Conservation (phyloP, 1,284 basidiomycete genomes). For the Takashimella koratensis region DNA sequence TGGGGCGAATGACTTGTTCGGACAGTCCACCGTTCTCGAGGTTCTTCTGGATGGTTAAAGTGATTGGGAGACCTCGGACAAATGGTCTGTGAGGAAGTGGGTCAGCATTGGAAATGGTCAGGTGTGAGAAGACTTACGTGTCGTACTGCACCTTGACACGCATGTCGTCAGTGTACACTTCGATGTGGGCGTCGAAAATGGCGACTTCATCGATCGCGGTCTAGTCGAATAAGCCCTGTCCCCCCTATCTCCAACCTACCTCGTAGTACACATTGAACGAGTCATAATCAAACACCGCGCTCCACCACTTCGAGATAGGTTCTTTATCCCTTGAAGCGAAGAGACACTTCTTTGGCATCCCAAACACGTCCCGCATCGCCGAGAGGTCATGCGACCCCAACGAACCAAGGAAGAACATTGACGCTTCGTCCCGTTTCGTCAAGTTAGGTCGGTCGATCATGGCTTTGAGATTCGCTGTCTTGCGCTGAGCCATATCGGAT, state of each 20-base stretch:
- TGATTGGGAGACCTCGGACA: conserved; percentile 49
- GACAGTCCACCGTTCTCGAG: conserved; percentile 32
- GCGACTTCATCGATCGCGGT: conserved; percentile 45
- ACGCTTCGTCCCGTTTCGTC: conserved; percentile 24
- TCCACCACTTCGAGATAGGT: too few relatives aligned
- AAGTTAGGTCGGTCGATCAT: conserved; percentile 5
- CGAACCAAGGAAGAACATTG: conserved; percentile 39
- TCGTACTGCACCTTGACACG: conserved; percentile 47
- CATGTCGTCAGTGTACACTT: conserved; percentile 46
- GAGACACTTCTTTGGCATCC: conserved; percentile 35
- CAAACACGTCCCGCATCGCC: conserved; percentile 48
- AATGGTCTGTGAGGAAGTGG: conserved; percentile 39
- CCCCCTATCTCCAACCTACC: conserved; percentile 17
- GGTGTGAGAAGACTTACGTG: conserved; percentile 26
- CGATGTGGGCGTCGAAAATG: conserved; percentile 49
- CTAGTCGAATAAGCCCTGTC: conserved; percentile 13
- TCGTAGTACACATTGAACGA: conserved; percentile 35
- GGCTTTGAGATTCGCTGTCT: conserved; percentile 25
- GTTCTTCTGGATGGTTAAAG: conserved; percentile 35
- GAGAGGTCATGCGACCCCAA: conserved; percentile 47
- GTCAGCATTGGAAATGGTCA: neutral
- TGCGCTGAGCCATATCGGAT: conserved; percentile 22
- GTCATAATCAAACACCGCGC: conserved; percentile 20
- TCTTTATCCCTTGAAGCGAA: too few relatives aligned
- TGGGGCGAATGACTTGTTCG: conserved; percentile 35